Percentiles rank a stretch among this genome's conserved stretches.
Conservation (phyloP, 148 eudicot genomes). For the Cornus suecica region DNA sequence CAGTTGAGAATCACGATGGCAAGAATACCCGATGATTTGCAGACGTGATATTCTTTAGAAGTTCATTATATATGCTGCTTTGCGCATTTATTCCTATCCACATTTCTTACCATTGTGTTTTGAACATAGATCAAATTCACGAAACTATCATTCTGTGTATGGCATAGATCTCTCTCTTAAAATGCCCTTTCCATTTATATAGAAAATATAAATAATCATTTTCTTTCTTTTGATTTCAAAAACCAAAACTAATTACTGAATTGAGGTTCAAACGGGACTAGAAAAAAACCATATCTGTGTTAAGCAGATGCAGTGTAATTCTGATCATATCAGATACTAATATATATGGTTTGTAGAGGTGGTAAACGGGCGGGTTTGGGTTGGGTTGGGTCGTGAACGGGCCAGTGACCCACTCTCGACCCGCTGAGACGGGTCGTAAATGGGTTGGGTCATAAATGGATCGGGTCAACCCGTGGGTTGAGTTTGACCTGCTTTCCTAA, state of each 20-base stretch:
- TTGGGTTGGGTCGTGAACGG: too few relatives aligned
- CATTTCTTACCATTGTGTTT: too few relatives aligned
- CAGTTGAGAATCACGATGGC: background rate
- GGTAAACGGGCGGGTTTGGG: too few relatives aligned
- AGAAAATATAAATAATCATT: too few relatives aligned
- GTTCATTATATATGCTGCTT: background rate
- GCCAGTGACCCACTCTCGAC: too few relatives aligned
- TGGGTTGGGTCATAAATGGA: too few relatives aligned
- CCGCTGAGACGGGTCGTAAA: too few relatives aligned
- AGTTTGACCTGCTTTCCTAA: too few relatives aligned
- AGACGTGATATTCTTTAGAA: background rate
- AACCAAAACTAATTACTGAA: background rate
- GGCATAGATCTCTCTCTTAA: background rate
- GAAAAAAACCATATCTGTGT: too few relatives aligned
- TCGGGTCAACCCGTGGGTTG: too few relatives aligned
- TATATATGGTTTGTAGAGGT: background rate
- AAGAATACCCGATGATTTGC: background rate
- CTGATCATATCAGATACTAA: background rate
- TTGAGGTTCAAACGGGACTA: too few relatives aligned
- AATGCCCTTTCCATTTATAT: background rate
- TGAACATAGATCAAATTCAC: too few relatives aligned
- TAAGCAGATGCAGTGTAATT: background rate
- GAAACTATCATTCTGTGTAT: background rate
- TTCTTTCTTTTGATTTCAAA: background rate
- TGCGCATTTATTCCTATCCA: background rate